Base-by-base conservation (phyloP, 305 asterid species). In the Withania somnifera region DNA sequence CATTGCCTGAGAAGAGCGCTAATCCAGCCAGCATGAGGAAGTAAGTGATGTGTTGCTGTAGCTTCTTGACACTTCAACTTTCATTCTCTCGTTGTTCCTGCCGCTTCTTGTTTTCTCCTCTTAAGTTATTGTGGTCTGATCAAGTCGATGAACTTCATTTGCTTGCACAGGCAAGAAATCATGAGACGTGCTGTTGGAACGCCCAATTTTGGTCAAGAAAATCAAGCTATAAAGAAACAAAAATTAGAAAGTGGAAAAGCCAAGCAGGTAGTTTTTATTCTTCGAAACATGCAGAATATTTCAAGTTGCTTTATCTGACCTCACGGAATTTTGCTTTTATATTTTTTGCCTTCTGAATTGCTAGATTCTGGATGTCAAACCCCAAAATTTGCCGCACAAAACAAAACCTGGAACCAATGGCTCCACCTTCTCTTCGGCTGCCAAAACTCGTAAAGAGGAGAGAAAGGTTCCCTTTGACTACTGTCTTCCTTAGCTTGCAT, bases 211-310 rank as follows among this genome's bases (percentile, higher is more conserved):
- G 91, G 89, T 24, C 99, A 94, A 63, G 98, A 94, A 78, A 93
- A 92, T 88, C 99, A 84, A 87, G 97, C 99, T 63, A 89, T 94
- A 56, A 96, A 94, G 91, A 90, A 90, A 89, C 99, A 96, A 85
- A 96, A 94, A 82, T 89, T 94, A 78, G 98, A 91, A 15, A 97
- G 91, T 60, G 99, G 98, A 68, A 92, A 95, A 88, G 83, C 94
- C 15, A 83, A 91, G 86, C 97, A 90, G 99, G 97, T 94, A 42
- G 69, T 63, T 8, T 9, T 51, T 66, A 2, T 50, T 26, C 50
- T 11, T 11, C 22, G 66, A 10, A 32, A 11, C 19, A 81, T 53
- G 56, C 64, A 45, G 8, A 22, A 6, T 75, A 30, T 20, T 71
- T 32, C 42, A 45, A 20, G 36, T 73, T 71, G 51, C 11, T 42